These are phyloP conservation scores for Hansenula anomala DNA, from an alignment of 1,139 yeast species.

Conservation along the genomic window DNA sequence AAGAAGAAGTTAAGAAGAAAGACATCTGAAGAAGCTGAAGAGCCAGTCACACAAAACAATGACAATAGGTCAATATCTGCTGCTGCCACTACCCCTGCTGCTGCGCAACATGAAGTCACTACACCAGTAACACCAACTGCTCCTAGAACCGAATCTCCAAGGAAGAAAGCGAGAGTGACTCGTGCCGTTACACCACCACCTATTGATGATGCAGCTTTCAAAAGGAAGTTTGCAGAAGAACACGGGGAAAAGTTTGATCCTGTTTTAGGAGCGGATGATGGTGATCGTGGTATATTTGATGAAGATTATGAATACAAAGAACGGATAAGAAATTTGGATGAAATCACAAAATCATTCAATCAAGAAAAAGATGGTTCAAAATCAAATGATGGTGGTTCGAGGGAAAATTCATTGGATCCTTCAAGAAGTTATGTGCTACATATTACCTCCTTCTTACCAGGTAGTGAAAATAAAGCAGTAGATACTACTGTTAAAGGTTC, in stretches of 20 bases:
- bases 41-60: slow-evolving; percentile 4
- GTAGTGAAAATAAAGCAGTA: slow-evolving; percentile 11
- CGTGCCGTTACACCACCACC: slow-evolving; percentile 15
- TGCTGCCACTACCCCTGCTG: too few species aligned
- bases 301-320: not conserved
- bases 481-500: slow-evolving; percentile 16
- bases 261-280: not conserved
- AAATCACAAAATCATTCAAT: not conserved
- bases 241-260: not conserved
- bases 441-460: slow-evolving; percentile 21
- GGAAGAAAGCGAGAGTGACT: slow-evolving; percentile 1
- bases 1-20: slow-evolving; percentile 13
- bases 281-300: not conserved
- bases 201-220: slow-evolving; percentile 12
- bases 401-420: not conserved
- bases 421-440: slow-evolving; percentile 12
- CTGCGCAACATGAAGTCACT: too few species aligned
- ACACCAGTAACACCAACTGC: too few species aligned
- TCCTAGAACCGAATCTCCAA: not conserved
- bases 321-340: not conserved
- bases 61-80: too few species aligned
- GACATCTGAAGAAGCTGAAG: slow-evolving; percentile 1
- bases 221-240: slow-evolving; percentile 1
- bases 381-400: not conserved
- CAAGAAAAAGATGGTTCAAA: not conserved